Evolutionary conservation across 1,139 yeast species (phyloP).

Genomic region (Dujonia santamariae): DNA sequence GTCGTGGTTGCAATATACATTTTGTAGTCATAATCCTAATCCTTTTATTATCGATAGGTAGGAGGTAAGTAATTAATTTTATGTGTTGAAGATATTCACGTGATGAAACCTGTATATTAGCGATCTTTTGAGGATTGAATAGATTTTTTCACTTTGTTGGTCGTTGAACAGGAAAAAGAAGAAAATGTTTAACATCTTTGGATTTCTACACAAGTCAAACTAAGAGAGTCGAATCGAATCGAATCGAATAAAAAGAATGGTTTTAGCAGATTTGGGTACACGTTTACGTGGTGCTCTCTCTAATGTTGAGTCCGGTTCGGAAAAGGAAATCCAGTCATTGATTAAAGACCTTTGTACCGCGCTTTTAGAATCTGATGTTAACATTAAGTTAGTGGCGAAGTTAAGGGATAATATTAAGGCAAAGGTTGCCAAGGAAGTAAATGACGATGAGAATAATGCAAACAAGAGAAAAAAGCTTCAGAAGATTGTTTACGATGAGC

Average conservation of each 20-base stretch:
- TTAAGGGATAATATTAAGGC: constrained; percentile 71
- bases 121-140: not conserved
- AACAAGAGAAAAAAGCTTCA: constrained; percentile 80
- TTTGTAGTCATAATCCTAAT: not conserved
- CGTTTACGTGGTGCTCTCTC: constrained; percentile 79
- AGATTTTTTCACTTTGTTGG: not conserved
- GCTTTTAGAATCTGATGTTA: constrained; percentile 87
- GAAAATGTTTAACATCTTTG: not conserved
- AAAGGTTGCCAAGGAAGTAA: constrained; percentile 45
- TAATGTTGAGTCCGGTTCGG: constrained; percentile 45
- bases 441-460: constrained; percentile 50
- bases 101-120: too few species aligned
- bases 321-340: constrained; percentile 47
- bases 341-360: constrained; percentile 90
- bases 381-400: constrained; percentile 74
- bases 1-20: not conserved
- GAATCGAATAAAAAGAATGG: constrained; percentile 48
- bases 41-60: not conserved
- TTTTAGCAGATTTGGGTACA: constrained; percentile 89
- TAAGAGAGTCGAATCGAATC: not conserved
- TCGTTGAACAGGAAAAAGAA: not conserved
- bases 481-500: constrained; percentile 90
- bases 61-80: too few species aligned
- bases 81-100: too few species aligned
- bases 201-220: not conserved